Evolutionary conservation across 192 early-diverging fungal species (phyloP), one percentile per base, ranked within the genome.

Genomic region (Coemansia sp.): DNA sequence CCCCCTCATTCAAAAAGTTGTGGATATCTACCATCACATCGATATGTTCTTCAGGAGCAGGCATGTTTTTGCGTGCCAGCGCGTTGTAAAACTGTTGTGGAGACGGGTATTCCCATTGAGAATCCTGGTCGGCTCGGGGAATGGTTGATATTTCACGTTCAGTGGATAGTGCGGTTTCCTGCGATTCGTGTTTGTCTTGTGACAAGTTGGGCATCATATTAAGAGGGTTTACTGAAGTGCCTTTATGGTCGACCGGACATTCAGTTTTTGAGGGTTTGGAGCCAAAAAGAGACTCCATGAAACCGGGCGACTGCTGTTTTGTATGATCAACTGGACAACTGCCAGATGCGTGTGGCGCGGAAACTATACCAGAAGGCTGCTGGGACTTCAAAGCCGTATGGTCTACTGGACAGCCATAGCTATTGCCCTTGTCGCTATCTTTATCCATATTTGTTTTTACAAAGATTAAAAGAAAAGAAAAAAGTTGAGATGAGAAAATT

Each of bases 21-120:
- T 98, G 96, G 65, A 98, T 98, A 59, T 93, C 88, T 0, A 98
- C 96, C 90, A 98, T 96, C 1, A 86, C 85, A 45, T 90, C 88
- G 37, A 94, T 81, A 35, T 87, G 83, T 39, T 86, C 83, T 54
- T 90, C 91, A 7, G 92, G 92, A 0, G 90, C 88, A 23, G 90
- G 83, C 89, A 87, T 89, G 33, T 88, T 86, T 47, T 94, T 92
- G n/a, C 90, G 81, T 16, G 83, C 84, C 16, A 92, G 76, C 1
- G 92, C 92, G 55, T 91, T 91, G 68, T 91, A 91, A 67, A 94
- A 91, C 57, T 92, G 90, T 68, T 94, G 92, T 5, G 91, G 88
- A 8, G 90, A 92, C 8, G 92, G 92, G 62, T 94, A 94, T 50
- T 90, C 88, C 92, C 92, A 94, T 44, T 67, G 56, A 11, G 46